A percentile compares a stretch with the other conserved stretches of the same genome.
Evolutionary conservation across 495 filamentous ascomycete species (phyloP).

Genomic region (Pyronema domesticum): DNA sequence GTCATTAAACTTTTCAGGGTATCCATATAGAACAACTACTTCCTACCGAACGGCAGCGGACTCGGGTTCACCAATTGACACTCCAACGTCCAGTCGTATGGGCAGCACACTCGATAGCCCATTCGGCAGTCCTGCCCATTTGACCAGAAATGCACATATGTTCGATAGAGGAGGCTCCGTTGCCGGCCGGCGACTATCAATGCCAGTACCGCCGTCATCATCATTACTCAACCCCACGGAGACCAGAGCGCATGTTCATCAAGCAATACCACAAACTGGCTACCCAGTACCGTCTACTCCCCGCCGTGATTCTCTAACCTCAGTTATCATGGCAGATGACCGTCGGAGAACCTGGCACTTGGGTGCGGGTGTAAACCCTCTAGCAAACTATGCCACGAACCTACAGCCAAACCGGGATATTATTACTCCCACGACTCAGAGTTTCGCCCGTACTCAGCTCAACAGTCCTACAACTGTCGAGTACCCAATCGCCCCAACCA

Average conservation of each 20-base stretch:
- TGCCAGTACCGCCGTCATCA: constrained; percentile 5
- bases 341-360: constrained; percentile 22
- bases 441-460: constrained; percentile 16
- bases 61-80: constrained; percentile 17
- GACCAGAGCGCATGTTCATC: constrained; percentile 4
- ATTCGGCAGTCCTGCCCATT: constrained; percentile 14
- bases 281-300: background rate
- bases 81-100: constrained; percentile 21
- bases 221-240: background rate
- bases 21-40: constrained; percentile 7
- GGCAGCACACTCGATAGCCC: constrained; percentile 19
- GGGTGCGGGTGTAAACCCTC: constrained; percentile 5
- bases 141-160: constrained; percentile 7
- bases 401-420: constrained; percentile 13
- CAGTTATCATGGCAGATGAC: constrained; percentile 15
- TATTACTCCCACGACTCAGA: constrained; percentile 17
- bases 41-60: constrained; percentile 12
- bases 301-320: constrained; percentile 18
- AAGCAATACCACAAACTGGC: constrained; percentile 2
- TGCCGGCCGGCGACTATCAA: constrained; percentile 5
- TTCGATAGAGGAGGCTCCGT: constrained; percentile 10
- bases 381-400: background rate
- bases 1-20: constrained; percentile 4
- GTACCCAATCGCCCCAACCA: constrained; percentile 8
- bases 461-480: constrained; percentile 13